These are phyloP conservation scores for Pseudopithomyces chartarum DNA, from an alignment of 2,329 filamentous ascomycete genomes.

Conservation along the genomic window DNA sequence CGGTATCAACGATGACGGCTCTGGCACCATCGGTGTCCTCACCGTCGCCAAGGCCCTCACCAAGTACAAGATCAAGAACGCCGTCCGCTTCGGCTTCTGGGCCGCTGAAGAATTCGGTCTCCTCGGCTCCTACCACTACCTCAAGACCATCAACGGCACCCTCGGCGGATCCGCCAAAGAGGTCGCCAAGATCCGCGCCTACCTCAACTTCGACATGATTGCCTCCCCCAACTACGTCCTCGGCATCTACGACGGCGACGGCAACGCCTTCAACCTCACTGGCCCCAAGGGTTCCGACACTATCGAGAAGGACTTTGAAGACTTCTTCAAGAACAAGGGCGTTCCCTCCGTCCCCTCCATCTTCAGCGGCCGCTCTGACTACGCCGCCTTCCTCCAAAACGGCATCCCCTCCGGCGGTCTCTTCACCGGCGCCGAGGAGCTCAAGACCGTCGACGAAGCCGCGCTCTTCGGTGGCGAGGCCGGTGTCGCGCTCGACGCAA, in stretches of 20 bases:
- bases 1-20: slow-evolving; percentile 51
- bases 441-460: slow-evolving; percentile 46
- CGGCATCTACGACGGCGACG: slow-evolving; percentile 48
- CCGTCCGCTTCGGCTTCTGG: slow-evolving; percentile 49
- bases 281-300: slow-evolving; percentile 42
- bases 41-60: slow-evolving; percentile 46
- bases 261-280: slow-evolving; percentile 43
- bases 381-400: slow-evolving; percentile 48
- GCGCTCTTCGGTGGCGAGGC: slow-evolving; percentile 44
- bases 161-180: slow-evolving; percentile 36
- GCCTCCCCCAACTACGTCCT: slow-evolving; percentile 47
- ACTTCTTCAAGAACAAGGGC: slow-evolving; percentile 43
- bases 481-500: slow-evolving; percentile 42
- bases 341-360: slow-evolving; percentile 38
- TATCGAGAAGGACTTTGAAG: slow-evolving; percentile 42
- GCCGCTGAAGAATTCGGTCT: slow-evolving; percentile 48
- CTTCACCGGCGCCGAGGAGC: slow-evolving; percentile 47
- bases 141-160: slow-evolving; percentile 41
- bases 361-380: slow-evolving; percentile 47
- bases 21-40: slow-evolving; percentile 46
- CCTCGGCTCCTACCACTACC: slow-evolving; percentile 46
- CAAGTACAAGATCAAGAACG: slow-evolving; percentile 47
- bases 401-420: slow-evolving; percentile 47
- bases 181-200: slow-evolving; percentile 45
- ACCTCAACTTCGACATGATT: slow-evolving; percentile 53